phyloP scores from a whole-genome alignment of 768 basidiomycete genomes.

The Thelephora ganbajun region DNA sequence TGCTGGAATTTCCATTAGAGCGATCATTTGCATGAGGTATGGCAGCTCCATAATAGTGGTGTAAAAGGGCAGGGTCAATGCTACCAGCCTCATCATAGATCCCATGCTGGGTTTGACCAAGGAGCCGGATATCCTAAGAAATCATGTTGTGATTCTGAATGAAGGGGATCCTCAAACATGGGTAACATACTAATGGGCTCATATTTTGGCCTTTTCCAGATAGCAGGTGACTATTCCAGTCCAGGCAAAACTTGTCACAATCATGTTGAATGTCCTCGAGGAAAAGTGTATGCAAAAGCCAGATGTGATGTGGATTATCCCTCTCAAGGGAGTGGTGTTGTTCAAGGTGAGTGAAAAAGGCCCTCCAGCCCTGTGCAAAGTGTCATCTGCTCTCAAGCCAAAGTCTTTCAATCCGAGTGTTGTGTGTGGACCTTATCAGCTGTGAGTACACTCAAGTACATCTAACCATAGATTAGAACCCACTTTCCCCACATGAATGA shows the following conservation, averaged over 20 bases:
- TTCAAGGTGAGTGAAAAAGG: constrained; percentile 27
- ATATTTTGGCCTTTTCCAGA: constrained; percentile 12
- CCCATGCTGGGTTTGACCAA: constrained; percentile 9
- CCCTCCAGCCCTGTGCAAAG: constrained; percentile 26
- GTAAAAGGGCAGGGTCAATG: neutral
- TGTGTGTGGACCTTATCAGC: too few relatives aligned
- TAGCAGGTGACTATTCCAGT: constrained; percentile 29
- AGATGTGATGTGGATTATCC: constrained; percentile 20
- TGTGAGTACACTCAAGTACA: too few relatives aligned
- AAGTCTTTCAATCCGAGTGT: constrained; percentile 28
- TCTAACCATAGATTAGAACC: too few relatives aligned
- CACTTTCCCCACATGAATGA: too few relatives aligned
- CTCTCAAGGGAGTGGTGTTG: constrained; percentile 20
- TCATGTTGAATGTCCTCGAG: constrained; percentile 23
- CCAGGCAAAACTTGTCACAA: constrained; percentile 17
- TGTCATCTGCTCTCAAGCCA: constrained; percentile 29
- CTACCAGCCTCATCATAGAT: constrained; percentile 1
- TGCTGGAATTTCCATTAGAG: too few relatives aligned
- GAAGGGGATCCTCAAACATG: neutral
- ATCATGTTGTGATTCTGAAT: neutral
- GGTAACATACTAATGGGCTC: constrained; percentile 9
- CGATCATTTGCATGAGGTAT: too few relatives aligned
- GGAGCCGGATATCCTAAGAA: constrained; percentile 9
- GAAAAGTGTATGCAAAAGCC: constrained; percentile 31
- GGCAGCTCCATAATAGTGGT: neutral